Evolutionary conservation across 805 yeast genomes (phyloP), one percentile per base, ranked within the genome.

Genomic region (Candida glaebosa): DNA sequence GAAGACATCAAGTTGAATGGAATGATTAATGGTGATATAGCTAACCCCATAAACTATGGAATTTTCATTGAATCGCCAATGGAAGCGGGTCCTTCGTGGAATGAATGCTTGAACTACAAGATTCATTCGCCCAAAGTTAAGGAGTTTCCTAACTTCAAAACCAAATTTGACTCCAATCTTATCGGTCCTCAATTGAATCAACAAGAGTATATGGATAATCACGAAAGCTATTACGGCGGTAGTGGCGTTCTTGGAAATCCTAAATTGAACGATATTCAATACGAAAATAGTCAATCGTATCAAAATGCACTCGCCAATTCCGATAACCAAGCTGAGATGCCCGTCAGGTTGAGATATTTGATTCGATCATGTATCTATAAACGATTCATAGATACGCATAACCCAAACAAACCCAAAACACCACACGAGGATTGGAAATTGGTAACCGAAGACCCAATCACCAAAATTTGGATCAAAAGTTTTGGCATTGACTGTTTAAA

Each of bases 331-430:
- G 76, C 78, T 0, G 63, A 58, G 22, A 63, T 82, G 51, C 87
- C 88, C 2, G 58, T 58, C 4, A 64, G 83, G 45, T 66, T 79
- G 44, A 77, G 69, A 50, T 74, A 68, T 47, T 60, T 83, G 48
- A 65, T 83, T 33, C 71, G 82, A 47, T 73, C 86, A 7, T 78
- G 83, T 51, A 61, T 81, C 25, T 77, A 74, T 45, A 81, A 81
- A 54, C 66, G 70, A 38, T 72, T 63, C 41, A 49, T 74, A 32
- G 75, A 73, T 34, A 37, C 20, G 16, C 36, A 28, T 16, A 34
- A 40, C 26, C 6, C 30, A 25, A 28, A 39, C 10, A 22, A 35
- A 32, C 20, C 18, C 19, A 35, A 35, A 5, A 26, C 51, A n/a
- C 46, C 48, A 17, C 40, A 37, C 3, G 57, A 57, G 20, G 59